These are phyloP conservation scores for Solanum hybrid DNA, from an alignment of 305 asterid species.

Conservation along the genomic window DNA sequence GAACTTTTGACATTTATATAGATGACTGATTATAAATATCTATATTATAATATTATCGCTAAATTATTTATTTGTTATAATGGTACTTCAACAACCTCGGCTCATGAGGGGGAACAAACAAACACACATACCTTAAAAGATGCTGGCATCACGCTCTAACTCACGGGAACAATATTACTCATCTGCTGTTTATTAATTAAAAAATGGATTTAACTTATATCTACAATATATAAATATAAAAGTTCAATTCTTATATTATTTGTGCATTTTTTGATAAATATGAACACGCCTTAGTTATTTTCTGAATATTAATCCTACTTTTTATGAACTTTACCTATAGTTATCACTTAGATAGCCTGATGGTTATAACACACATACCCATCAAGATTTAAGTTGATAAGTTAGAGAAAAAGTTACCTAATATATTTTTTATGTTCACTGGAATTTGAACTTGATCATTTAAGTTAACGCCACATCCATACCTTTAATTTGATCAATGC, in stretches of 20 bases:
- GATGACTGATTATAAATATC: rapidly evolving
- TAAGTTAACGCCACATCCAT: too few relatives aligned
- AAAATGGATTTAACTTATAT: not conserved
- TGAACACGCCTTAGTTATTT: not conserved
- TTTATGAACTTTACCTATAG: not conserved
- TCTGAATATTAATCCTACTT: not conserved
- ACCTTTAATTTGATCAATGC: not conserved
- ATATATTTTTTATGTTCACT: not conserved
- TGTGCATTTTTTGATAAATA: not conserved
- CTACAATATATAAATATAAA: not conserved
- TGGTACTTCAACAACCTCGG: not conserved
- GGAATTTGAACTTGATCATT: not conserved
- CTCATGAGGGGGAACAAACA: not conserved
- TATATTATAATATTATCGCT: too few relatives aligned
- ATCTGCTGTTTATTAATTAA: not conserved
- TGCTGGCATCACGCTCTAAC: not conserved
- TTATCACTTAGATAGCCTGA: not conserved
- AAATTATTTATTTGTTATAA: too few relatives aligned
- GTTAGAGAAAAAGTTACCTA: rapidly evolving
- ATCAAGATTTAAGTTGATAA: not conserved
- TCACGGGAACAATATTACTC: not conserved
- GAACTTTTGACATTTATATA: too few relatives aligned
- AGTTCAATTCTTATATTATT: not conserved
- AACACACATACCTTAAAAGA: not conserved
- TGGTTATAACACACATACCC: not conserved